Base-by-base conservation (phyloP, 1,139 yeast genomes). In the Geotrichum restrictum region DNA sequence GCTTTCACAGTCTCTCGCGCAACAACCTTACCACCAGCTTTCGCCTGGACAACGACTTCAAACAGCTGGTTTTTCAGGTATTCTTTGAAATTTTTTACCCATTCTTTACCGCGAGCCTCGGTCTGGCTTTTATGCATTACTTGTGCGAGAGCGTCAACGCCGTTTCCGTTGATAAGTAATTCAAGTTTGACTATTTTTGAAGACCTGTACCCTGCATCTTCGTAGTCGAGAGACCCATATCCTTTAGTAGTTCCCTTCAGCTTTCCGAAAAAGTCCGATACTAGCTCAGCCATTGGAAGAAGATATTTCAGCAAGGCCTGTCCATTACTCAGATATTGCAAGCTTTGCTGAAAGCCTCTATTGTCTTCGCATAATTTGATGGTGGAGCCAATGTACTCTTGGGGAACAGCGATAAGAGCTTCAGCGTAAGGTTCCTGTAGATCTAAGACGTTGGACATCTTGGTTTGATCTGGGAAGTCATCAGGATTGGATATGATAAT, bases 1-100 rank as follows among this genome's bases (percentile, higher is more conserved):
- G 98, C 98, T 66, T 88, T 88, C 59, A 93, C 87, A 0, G 98
- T 91, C 65, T 93, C 96, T 58, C 98, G 74, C 0, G 98, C 97
- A 11, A 93, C 77, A 24, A 88, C 82, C 63, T 85, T 83, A 62
- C 81, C 82, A 54, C 83, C 85, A n/a, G 94, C 93, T 60, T 80
- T 78, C 2, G 98, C 97, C 66, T 93, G 98, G 56, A 93, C 86
- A 7, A 93, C 84, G 37, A 93, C 96, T 66, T 93, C 98, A 65
- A 86, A 93, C 56, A 91, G 78, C 66, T 93, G 97, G 56, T 84
- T 82, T 55, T 82, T 76, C 53, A 93, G 74, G 64, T 79, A 88
- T 62, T 86, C 86, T 61, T 86, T 88, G 68, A 93, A 86, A 62
- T 85, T 76, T 50, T 82, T 76, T 2, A 89, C 97, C 80, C 91